These are phyloP conservation scores for Pichia inconspicua DNA, from an alignment of 1,139 yeast species.

Conservation along the genomic window DNA sequence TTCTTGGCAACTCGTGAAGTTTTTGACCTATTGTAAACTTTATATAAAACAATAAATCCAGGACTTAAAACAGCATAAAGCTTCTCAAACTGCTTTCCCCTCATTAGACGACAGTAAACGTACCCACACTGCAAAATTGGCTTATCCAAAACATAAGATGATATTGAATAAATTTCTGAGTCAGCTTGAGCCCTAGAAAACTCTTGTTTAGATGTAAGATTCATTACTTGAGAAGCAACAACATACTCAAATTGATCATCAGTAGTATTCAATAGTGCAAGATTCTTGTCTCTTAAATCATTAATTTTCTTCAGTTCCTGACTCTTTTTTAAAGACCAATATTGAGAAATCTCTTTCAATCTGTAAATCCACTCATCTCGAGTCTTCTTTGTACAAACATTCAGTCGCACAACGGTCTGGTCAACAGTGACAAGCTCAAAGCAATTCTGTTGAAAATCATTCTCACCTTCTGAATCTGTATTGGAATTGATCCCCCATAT, in stretches of 20 bases:
- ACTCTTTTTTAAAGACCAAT: constrained; percentile 43
- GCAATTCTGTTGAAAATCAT: constrained; percentile 28
- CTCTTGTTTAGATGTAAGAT: constrained; percentile 42
- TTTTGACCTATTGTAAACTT: constrained; percentile 39
- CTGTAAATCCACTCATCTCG: constrained; percentile 63
- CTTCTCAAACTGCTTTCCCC: neutral
- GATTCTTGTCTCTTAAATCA: constrained; percentile 39
- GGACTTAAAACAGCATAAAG: neutral
- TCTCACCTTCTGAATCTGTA: constrained; percentile 31
- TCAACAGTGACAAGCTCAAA: constrained; percentile 47
- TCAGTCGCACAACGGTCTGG: constrained; percentile 43
- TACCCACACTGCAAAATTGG: constrained; percentile 55
- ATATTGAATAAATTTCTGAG: constrained; percentile 45
- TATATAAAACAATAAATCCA: constrained; percentile 29
- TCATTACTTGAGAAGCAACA: constrained; percentile 34
- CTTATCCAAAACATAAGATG: constrained; percentile 50
- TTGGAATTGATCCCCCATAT: constrained; percentile 6
- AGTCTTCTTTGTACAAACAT: constrained; percentile 43
- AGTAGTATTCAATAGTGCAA: constrained; percentile 36
- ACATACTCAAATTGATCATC: constrained; percentile 54
- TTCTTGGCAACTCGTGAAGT: constrained; percentile 39
- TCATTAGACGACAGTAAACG: constrained; percentile 32
- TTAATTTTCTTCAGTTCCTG: constrained; percentile 11
- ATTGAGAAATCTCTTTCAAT: constrained; percentile 37
- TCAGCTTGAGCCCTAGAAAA: constrained; percentile 46